Base-by-base conservation (phyloP, 2,329 filamentous ascomycete species). In the Cytospora leucostoma region DNA sequence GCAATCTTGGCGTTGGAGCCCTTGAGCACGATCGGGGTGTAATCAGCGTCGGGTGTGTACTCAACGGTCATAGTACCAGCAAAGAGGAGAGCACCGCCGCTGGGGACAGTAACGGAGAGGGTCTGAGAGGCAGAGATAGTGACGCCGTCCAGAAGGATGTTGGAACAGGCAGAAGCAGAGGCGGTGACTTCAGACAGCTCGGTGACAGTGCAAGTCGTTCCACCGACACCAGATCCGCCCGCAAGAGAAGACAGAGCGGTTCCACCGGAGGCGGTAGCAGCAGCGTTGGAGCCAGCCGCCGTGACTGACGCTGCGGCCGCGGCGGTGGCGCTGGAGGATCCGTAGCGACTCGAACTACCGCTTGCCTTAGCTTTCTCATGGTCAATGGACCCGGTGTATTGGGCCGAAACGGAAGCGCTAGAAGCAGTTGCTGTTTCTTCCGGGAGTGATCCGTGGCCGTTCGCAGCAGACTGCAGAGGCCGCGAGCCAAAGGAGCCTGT, bases 1-100 rank as follows among this genome's bases (percentile, higher is more conserved):
- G 61, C 61, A 11, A 69, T 61, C 60, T 65, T 68, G 44, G 65
- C 54, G 57, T 66, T 62, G 34, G 63, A 57, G 51, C 67, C 67
- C 2, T 54, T 62, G 33, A 69, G 55, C 7, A 66, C 57, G 34
- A 69, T 68, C n/a, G 60, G 52, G 1, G 62, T 64, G 51, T 64
- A 64, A 44, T 52, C 52, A 11, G 52, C 7, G 35, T 60, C 57
- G 27, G 62, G 62, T 11, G 62, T 64, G 51, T 64, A 64, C 57
- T 64, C 62, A 13, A 64, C 62, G 2, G 62, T 64, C 62, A 64
- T 64, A 12, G 62, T 64, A 27, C 56, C 62, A 32, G 55, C 62
- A 7, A 64, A 64, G 13, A 64, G 62, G 35, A 64, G 57, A 19
- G 62, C 62, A 19, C 57, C 62, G 35, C 34, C 35, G 52, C 52